Evolutionary conservation across 768 basidiomycete genomes (phyloP).

Genomic region (Austroboletus eburneus): DNA sequence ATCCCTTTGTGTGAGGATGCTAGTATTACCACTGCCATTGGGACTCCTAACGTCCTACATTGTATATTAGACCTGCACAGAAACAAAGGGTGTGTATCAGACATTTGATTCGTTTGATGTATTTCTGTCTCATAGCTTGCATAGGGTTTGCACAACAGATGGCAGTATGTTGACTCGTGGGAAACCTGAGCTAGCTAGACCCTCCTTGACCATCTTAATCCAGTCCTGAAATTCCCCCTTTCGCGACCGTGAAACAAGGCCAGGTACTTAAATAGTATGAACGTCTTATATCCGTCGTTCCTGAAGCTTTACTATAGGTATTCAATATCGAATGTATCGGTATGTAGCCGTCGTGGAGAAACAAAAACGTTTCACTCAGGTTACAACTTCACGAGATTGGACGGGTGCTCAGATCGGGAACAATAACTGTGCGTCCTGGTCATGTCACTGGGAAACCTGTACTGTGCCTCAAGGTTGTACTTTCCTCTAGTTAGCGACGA

Average conservation of each 20-base stretch:
- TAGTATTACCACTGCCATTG: neutral
- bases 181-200: neutral
- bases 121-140: neutral
- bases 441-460: neutral
- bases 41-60: neutral
- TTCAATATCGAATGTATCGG: conserved; percentile 72
- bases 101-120: neutral
- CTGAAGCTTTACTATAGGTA: conserved; percentile 35
- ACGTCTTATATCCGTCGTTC: neutral
- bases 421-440: conserved; percentile 51
- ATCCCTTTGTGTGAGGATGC: conserved; percentile 59
- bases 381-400: conserved; percentile 49
- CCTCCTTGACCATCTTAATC: neutral
- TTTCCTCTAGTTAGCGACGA: conserved; percentile 54
- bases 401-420: conserved; percentile 77
- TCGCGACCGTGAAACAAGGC: conserved; percentile 59
- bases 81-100: conserved; percentile 52
- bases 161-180: conserved; percentile 51
- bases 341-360: conserved; percentile 23
- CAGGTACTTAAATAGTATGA: conserved; percentile 42
- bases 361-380: neutral
- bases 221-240: conserved; percentile 62
- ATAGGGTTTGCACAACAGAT: conserved; percentile 66
- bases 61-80: conserved; percentile 36
- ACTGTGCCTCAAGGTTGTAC: neutral